Conservation (phyloP, 441 rosid genomes). For the Kokia cookei region DNA sequence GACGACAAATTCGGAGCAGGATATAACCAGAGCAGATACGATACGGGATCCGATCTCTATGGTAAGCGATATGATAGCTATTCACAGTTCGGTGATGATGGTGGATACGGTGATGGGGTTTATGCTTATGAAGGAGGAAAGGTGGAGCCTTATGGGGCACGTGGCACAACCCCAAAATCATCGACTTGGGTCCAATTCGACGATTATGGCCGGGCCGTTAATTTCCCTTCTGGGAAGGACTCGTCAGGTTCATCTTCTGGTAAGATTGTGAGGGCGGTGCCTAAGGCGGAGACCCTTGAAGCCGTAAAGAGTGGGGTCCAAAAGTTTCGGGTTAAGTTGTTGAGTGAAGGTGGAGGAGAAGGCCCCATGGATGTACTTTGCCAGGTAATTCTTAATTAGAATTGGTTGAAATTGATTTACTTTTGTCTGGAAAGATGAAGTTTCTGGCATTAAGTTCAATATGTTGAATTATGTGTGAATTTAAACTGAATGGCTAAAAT, state of each 20-base stretch:
- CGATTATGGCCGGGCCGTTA: slow-evolving; percentile 86
- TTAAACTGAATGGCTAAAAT: not conserved
- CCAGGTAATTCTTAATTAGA: slow-evolving; percentile 41
- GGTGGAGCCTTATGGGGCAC: slow-evolving; percentile 85
- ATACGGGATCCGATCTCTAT: slow-evolving; percentile 45
- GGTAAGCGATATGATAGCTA: slow-evolving; percentile 54
- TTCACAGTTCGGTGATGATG: slow-evolving; percentile 44
- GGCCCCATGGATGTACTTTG: slow-evolving; percentile 88
- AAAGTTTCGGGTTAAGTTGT: slow-evolving; percentile 83
- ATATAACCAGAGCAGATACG: slow-evolving; percentile 38
- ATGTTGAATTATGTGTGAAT: not conserved
- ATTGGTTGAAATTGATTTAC: not conserved
- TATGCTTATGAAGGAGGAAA: slow-evolving; percentile 82
- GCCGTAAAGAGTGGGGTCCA: slow-evolving; percentile 79
- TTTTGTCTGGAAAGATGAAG: not conserved
- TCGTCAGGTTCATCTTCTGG: slow-evolving; percentile 35
- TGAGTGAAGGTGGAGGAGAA: slow-evolving; percentile 81
- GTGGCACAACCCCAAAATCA: slow-evolving; percentile 84
- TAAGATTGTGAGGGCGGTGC: slow-evolving; percentile 87
- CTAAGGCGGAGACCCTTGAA: slow-evolving; percentile 80
- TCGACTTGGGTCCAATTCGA: slow-evolving; percentile 71
- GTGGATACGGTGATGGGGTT: slow-evolving; percentile 72
- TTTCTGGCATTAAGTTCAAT: not conserved
- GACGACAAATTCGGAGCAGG: slow-evolving; percentile 43
- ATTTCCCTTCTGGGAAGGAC: slow-evolving; percentile 52